These are phyloP conservation scores for Metarhizium humberi DNA, from an alignment of 2,329 filamentous ascomycete genomes.

Conservation along the genomic window DNA sequence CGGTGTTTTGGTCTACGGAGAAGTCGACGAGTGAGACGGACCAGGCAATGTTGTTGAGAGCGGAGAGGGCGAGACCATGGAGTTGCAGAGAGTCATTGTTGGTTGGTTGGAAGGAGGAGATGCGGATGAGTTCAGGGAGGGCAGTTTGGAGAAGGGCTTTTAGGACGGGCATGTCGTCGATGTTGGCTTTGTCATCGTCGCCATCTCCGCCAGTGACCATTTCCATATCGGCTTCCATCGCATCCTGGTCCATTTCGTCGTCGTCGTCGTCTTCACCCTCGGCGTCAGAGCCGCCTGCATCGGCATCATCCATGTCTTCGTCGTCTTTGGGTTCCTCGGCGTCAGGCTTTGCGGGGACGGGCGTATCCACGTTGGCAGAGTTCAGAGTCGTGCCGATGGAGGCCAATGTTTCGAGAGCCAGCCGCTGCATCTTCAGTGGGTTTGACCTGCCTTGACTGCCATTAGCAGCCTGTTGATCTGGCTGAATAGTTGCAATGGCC, in stretches of 20 bases:
- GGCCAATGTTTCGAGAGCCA: slow-evolving; percentile 53
- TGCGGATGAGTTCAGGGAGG: slow-evolving; percentile 35
- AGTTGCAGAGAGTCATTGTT: slow-evolving; percentile 34
- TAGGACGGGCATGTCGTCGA: slow-evolving; percentile 46
- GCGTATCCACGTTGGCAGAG: slow-evolving; percentile 32
- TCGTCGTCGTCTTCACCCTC: slow-evolving; percentile 29
- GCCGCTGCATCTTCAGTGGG: slow-evolving; percentile 36
- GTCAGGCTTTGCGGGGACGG: slow-evolving; percentile 13
- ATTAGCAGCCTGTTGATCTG: slow-evolving; percentile 16
- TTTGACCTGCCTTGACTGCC: slow-evolving; percentile 28
- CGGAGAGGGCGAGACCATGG: slow-evolving; percentile 45
- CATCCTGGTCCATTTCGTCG: slow-evolving; percentile 47
- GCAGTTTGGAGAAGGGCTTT: slow-evolving; percentile 28
- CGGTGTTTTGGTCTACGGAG: slow-evolving; percentile 39
- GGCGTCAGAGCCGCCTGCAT: slow-evolving; percentile 24
- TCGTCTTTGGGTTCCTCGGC: slow-evolving; percentile 29
- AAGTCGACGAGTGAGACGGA: slow-evolving; percentile 54
- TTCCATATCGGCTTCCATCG: slow-evolving; percentile 56
- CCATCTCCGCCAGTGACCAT: slow-evolving; percentile 46
- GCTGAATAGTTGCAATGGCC: slow-evolving; percentile 17
- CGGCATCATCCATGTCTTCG: slow-evolving; percentile 27
- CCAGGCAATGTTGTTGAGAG: slow-evolving; percentile 61
- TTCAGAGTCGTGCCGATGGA: slow-evolving; percentile 54
- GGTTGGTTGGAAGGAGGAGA: slow-evolving; percentile 30
- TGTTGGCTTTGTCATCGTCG: slow-evolving; percentile 25